Percentiles rank a stretch among this genome's conserved stretches.
Conservation (phyloP, 495 filamentous ascomycete species). For the Hypoxylon crocopeplum region DNA sequence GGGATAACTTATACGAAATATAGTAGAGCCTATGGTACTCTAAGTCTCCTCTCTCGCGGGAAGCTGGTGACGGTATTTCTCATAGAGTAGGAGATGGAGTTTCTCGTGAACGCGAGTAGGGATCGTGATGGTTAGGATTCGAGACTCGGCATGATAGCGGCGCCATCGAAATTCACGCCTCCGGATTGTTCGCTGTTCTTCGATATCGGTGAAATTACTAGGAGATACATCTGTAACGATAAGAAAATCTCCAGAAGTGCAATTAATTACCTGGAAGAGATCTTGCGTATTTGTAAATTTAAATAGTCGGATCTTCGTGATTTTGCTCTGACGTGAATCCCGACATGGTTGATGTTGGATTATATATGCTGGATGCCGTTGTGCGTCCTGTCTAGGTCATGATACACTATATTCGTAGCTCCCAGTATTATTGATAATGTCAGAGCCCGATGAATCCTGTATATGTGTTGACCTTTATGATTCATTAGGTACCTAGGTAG, state of each 20-base stretch:
- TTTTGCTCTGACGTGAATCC: too few species aligned
- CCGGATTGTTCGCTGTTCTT: constrained; percentile 22
- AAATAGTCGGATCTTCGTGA: too few species aligned
- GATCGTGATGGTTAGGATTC: constrained; percentile 25
- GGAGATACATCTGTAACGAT: constrained; percentile 1
- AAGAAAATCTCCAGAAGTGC: not conserved
- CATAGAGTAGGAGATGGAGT: constrained; percentile 20
- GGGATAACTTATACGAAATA: constrained; percentile 7
- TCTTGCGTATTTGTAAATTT: constrained; percentile 3
- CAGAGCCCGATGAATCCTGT: too few species aligned
- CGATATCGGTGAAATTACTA: constrained; percentile 16
- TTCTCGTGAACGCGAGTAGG: constrained; percentile 27
- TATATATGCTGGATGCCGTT: too few species aligned
- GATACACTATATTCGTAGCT: too few species aligned
- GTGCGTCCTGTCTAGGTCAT: too few species aligned
- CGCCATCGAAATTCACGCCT: constrained; percentile 29
- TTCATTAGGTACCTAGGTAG: too few species aligned
- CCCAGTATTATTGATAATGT: too few species aligned
- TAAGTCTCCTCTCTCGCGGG: constrained; percentile 4
- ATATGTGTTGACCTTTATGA: too few species aligned
- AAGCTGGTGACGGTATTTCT: constrained; percentile 4
- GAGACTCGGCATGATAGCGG: constrained; percentile 23
- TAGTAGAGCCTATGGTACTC: not conserved
- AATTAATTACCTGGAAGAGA: not conserved
- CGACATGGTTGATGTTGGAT: too few species aligned